Evolutionary conservation across 225 moss, liverwort and hornwort genomes (phyloP).

Genomic region (Polytrichum commune): DNA sequence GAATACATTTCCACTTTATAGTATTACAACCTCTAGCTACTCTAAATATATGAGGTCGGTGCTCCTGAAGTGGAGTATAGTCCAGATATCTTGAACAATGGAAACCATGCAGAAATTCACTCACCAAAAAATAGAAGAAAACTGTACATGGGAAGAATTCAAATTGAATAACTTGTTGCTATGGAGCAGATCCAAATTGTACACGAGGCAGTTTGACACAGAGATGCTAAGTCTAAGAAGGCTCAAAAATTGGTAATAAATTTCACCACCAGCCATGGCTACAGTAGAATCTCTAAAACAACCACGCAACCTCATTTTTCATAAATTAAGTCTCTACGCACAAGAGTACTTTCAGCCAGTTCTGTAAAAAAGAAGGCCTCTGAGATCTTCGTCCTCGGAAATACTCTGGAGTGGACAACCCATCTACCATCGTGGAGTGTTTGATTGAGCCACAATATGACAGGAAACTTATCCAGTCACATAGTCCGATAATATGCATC

Average conservation of each 20-base stretch:
- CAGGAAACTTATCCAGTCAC: not conserved
- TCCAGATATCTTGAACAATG: no score
- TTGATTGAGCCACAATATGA: not conserved
- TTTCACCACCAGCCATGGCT: not conserved
- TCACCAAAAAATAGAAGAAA: no score
- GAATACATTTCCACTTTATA: no score
- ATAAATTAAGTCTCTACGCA: not conserved
- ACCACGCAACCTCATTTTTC: not conserved
- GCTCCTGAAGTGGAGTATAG: no score
- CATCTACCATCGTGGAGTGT: not conserved
- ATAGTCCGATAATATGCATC: not conserved
- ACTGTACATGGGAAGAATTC: no score
- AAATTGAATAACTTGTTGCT: no score
- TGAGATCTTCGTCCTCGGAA: not conserved
- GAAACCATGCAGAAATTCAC: no score
- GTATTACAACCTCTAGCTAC: no score
- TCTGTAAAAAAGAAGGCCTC: not conserved
- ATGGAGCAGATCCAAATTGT: constrained; percentile 6
- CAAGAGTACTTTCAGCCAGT: not conserved
- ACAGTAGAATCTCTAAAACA: not conserved
- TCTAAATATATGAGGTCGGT: no score
- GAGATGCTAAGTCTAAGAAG: not conserved
- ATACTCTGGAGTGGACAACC: no score
- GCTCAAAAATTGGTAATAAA: no score
- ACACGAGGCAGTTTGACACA: not conserved